These are phyloP conservation scores for Dittrichia graveolens DNA, from an alignment of 129 eudicot species.

Conservation along the genomic window DNA sequence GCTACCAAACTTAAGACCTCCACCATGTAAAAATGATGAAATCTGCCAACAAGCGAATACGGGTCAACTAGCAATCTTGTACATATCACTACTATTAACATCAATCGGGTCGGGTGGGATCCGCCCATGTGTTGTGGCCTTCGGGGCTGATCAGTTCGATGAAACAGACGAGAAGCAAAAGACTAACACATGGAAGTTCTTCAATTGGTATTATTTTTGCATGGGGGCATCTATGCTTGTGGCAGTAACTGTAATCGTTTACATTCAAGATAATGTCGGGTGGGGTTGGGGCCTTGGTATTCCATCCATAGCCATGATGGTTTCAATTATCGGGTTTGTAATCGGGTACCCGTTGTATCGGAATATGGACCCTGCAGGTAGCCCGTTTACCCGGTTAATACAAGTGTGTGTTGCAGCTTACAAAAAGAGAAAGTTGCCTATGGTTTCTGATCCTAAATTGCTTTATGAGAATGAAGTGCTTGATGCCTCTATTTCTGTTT, in stretches of 20 bases:
- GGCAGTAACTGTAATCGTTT: slow-evolving; percentile 81
- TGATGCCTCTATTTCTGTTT: slow-evolving; percentile 77
- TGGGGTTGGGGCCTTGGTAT: slow-evolving; percentile 98
- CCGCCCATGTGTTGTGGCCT: slow-evolving; percentile 93
- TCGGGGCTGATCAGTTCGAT: slow-evolving; percentile 91
- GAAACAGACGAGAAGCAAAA: slow-evolving; percentile 66
- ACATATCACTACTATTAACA: slow-evolving; percentile 61
- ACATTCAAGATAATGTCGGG: slow-evolving; percentile 76
- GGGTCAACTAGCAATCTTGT: slow-evolving; percentile 70
- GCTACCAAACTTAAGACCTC: slow-evolving; percentile 73
- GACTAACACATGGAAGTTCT: slow-evolving; percentile 77
- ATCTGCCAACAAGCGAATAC: slow-evolving; percentile 61
- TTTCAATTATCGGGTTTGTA: slow-evolving; percentile 59
- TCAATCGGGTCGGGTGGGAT: slow-evolving; percentile 91
- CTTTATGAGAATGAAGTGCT: slow-evolving; percentile 77
- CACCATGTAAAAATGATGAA: slow-evolving; percentile 41
- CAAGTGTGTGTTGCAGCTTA: slow-evolving; percentile 89
- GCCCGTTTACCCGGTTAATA: slow-evolving; percentile 90
- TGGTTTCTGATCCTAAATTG: slow-evolving; percentile 55
- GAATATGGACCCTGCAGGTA: slow-evolving; percentile 75
- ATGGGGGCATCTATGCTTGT: slow-evolving; percentile 82
- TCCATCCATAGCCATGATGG: slow-evolving; percentile 67
- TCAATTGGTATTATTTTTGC: slow-evolving; percentile 89
- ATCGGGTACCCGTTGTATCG: slow-evolving; percentile 79
- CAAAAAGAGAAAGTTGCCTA: slow-evolving; percentile 65